phyloP scores from a whole-genome alignment of 768 basidiomycete genomes.

The Mycena rosella region DNA sequence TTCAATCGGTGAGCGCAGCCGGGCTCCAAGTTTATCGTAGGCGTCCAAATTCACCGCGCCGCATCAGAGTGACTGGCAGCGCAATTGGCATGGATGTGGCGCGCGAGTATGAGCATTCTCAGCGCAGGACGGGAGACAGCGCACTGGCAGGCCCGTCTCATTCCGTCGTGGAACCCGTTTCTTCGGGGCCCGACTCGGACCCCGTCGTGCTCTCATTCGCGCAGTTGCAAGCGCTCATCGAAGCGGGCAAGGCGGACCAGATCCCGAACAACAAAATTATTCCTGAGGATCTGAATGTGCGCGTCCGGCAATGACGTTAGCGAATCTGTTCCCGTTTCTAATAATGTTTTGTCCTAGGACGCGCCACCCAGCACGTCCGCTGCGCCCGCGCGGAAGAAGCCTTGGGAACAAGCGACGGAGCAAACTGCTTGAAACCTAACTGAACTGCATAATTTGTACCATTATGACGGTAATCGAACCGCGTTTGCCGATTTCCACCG shows the following conservation, averaged over 20 bases:
- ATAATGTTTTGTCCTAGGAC: constrained; percentile 9
- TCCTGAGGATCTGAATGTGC: constrained; percentile 74
- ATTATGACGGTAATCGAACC: neutral
- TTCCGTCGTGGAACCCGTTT: neutral
- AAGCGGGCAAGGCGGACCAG: constrained; percentile 75
- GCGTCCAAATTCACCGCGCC: constrained; percentile 3
- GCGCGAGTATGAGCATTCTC: constrained; percentile 49
- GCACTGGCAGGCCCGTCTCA: neutral
- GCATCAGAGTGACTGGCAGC: constrained; percentile 54
- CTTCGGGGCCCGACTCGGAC: constrained; percentile 41
- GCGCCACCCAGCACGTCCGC: constrained; percentile 23
- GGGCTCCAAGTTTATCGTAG: neutral
- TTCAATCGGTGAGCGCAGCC: constrained; percentile 67
- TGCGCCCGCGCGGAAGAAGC: constrained; percentile 26
- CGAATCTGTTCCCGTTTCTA: neutral
- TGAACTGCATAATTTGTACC: constrained; percentile 10
- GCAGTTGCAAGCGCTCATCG: constrained; percentile 78
- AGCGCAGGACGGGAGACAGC: too few relatives aligned
- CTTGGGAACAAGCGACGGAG: constrained; percentile 24
- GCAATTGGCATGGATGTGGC: constrained; percentile 58
- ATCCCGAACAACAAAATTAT: constrained; percentile 87
- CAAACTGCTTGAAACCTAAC: constrained; percentile 6
- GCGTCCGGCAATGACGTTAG: constrained; percentile 39
- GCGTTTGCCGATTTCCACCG: neutral
- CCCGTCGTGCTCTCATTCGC: constrained; percentile 70